These are phyloP conservation scores for Sporisorium scitamineum DNA, from an alignment of 1,284 basidiomycete species.

Conservation along the genomic window DNA sequence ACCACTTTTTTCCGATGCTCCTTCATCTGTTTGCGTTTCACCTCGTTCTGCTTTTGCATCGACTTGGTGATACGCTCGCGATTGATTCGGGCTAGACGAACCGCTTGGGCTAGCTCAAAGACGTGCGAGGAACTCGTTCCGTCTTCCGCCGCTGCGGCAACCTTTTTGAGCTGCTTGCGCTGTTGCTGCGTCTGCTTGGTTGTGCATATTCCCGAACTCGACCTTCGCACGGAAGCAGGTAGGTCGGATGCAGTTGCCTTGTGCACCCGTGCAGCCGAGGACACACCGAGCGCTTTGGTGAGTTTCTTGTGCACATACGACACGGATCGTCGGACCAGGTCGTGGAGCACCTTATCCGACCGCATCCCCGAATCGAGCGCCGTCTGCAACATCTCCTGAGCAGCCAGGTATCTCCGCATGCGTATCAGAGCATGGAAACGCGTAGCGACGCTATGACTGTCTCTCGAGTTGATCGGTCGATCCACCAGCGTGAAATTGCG, in stretches of 20 bases:
- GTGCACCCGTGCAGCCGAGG: neutral
- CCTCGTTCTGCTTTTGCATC: neutral
- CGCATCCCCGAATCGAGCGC: constrained; percentile 31
- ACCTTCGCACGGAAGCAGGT: neutral
- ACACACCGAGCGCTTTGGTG: neutral
- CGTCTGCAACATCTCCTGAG: constrained; percentile 36
- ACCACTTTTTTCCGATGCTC: constrained; percentile 31
- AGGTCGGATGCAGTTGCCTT: too few relatives aligned
- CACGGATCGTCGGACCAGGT: constrained; percentile 20
- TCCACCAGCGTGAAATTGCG: constrained; percentile 23
- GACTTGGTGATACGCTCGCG: constrained; percentile 7
- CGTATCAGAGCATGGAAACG: constrained; percentile 38
- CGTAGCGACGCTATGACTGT: constrained; percentile 34
- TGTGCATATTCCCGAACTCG: neutral
- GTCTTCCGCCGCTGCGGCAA: neutral
- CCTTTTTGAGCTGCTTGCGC: neutral
- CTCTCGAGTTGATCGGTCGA: constrained; percentile 10
- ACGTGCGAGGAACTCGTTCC: constrained; percentile 7
- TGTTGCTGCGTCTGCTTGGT: neutral
- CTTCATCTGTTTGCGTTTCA: constrained; percentile 15
- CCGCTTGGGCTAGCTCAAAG: constrained; percentile 20
- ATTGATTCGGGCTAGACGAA: constrained; percentile 6
- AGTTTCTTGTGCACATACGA: constrained; percentile 23
- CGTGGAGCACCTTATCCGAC: constrained; percentile 33
- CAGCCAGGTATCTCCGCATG: constrained; percentile 26